Conservation (phyloP, 768 basidiomycete genomes). For the Mycena metata region DNA sequence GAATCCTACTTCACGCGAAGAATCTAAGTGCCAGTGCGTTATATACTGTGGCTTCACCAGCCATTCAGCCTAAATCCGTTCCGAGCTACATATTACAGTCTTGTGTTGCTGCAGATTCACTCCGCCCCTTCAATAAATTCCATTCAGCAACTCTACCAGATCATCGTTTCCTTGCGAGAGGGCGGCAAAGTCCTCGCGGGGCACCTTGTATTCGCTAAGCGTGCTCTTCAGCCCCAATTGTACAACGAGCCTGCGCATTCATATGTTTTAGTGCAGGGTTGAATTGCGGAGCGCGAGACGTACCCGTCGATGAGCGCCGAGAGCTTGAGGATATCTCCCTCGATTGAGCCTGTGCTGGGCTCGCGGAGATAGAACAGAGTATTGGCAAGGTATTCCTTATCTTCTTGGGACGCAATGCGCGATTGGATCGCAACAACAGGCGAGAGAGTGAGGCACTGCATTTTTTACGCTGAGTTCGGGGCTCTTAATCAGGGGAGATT, state of each 20-base stretch:
- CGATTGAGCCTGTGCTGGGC: constrained; percentile 72
- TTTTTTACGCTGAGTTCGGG: background rate
- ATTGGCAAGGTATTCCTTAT: constrained; percentile 72
- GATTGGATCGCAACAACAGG: constrained; percentile 73
- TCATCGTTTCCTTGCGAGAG: constrained; percentile 64
- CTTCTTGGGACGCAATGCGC: constrained; percentile 67
- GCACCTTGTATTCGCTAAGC: constrained; percentile 74
- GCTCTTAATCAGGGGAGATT: background rate
- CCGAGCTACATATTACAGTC: too few relatives aligned
- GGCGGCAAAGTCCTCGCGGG: constrained; percentile 63
- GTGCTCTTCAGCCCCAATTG: constrained; percentile 70
- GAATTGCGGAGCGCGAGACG: constrained; percentile 40
- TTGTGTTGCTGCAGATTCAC: background rate
- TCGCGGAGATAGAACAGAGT: constrained; percentile 70
- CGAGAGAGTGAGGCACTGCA: constrained; percentile 78
- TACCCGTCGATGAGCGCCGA: constrained; percentile 69
- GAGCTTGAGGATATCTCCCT: constrained; percentile 71
- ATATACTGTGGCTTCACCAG: too few relatives aligned
- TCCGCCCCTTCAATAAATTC: constrained; percentile 50
- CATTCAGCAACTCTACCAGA: constrained; percentile 65
- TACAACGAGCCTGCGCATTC: constrained; percentile 65
- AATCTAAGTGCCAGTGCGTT: too few relatives aligned
- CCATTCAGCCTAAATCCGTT: too few relatives aligned
- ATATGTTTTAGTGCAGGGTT: background rate
- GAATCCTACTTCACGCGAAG: too few relatives aligned